A percentile compares a stretch with the other conserved stretches of the same genome.
Conservation (phyloP, 2,329 filamentous ascomycete species). For the Beauveria sp. region DNA sequence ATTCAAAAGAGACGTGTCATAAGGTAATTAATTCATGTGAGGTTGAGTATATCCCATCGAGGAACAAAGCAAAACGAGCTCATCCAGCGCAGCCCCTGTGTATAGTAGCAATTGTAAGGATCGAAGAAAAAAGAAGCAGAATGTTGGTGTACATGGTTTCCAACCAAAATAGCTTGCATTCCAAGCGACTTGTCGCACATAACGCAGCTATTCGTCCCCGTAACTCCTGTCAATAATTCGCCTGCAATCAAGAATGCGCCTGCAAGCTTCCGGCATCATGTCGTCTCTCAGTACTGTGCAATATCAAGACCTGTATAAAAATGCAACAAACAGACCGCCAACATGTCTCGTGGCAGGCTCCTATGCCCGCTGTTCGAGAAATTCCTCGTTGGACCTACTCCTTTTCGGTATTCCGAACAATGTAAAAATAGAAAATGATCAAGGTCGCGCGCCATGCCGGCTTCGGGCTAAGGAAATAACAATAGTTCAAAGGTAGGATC, state of each 20-base stretch:
- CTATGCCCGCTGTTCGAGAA: background rate
- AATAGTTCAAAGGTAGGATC: background rate
- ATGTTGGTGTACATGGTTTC: conserved; percentile 2
- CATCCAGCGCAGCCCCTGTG: background rate
- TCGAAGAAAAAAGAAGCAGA: background rate
- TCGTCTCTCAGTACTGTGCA: background rate
- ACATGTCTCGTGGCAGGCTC: background rate
- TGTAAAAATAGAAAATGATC: background rate
- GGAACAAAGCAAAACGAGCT: background rate
- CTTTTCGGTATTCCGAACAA: background rate
- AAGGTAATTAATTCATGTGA: background rate
- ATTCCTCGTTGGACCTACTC: background rate
- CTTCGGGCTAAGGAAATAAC: background rate
- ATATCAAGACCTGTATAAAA: background rate
- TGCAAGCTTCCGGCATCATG: background rate
- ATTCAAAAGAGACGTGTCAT: background rate
- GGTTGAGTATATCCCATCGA: background rate
- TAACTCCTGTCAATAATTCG: background rate
- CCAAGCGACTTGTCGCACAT: background rate
- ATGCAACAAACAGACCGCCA: background rate
- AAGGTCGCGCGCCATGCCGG: background rate
- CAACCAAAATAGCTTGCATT: background rate
- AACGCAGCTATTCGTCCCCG: background rate
- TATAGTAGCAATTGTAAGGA: background rate
- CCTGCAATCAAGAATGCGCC: too few species aligned